Evolutionary conservation across 495 filamentous ascomycete species (phyloP).

Genomic region (Massariosphaeria phaeospora): DNA sequence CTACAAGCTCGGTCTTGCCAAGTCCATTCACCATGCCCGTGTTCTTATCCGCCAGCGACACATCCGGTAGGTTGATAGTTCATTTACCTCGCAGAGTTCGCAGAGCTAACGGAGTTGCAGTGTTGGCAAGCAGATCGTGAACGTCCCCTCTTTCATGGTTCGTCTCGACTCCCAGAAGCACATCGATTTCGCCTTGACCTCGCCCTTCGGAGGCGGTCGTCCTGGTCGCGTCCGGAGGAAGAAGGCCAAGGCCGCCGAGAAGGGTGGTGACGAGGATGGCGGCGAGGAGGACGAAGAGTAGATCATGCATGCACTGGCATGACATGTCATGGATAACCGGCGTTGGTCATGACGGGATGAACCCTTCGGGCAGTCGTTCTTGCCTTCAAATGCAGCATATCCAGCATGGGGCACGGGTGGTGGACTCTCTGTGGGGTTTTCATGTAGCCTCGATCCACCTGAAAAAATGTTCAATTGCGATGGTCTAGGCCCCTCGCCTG

Average conservation of each 20-base stretch:
- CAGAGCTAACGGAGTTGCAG: conserved; percentile 35
- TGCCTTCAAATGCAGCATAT: conserved; percentile 11
- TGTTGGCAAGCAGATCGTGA: conserved; percentile 99
- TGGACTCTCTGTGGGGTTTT: not conserved
- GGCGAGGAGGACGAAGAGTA: conserved; percentile 92
- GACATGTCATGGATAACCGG: conserved; percentile 9
- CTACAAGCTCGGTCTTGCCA: conserved; percentile 99
- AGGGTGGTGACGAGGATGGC: conserved; percentile 76
- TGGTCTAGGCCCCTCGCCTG: too few species aligned
- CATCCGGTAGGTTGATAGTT: conserved; percentile 61
- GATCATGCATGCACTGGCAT: conserved; percentile 14
- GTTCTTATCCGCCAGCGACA: conserved; percentile 98
- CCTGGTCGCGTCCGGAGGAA: conserved; percentile 95
- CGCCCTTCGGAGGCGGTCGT: conserved; percentile 95
- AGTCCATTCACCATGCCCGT: conserved; percentile 99
- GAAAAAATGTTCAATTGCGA: conserved; percentile 5
- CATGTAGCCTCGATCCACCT: conserved; percentile 6
- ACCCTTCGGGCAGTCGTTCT: not conserved
- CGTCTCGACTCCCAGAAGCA: conserved; percentile 99
- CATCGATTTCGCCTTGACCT: conserved; percentile 97
- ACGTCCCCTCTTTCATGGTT: conserved; percentile 97
- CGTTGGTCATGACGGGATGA: conserved; percentile 23
- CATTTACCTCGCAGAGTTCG: not conserved
- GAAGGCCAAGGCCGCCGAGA: conserved; percentile 95
- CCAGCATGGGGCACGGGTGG: conserved; percentile 5